Conservation (phyloP, 345 rosid genomes). For the Moricandia arvensis region DNA sequence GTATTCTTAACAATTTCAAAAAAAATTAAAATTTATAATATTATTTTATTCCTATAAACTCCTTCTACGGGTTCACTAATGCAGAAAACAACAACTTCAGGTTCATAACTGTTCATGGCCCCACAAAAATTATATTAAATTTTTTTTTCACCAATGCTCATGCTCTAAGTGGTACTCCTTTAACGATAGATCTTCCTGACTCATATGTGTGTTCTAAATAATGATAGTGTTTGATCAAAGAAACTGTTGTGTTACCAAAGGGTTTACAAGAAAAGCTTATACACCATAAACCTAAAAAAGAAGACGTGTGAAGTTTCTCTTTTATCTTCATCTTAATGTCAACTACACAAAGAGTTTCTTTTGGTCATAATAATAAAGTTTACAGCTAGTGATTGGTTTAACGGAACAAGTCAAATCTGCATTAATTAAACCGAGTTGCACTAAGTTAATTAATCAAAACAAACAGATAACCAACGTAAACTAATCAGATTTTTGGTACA, state of each 20-base stretch:
- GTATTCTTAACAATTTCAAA: too few species aligned
- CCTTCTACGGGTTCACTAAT: too few species aligned
- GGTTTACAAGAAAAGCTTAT: background rate
- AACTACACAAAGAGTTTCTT: background rate
- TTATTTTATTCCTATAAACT: too few species aligned
- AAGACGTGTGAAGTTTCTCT: background rate
- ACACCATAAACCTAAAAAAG: background rate
- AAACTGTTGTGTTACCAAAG: background rate
- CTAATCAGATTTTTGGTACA: background rate
- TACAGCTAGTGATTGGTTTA: background rate
- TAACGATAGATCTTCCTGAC: background rate
- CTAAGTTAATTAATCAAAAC: background rate
- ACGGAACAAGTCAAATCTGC: slow-evolving; percentile 3
- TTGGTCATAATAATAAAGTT: background rate
- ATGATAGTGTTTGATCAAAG: background rate
- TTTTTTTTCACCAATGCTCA: too few species aligned
- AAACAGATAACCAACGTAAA: background rate
- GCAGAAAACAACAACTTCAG: too few species aligned
- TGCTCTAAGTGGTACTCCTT: background rate
- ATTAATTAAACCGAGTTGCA: background rate
- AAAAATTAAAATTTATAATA: too few species aligned
- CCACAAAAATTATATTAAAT: too few species aligned
- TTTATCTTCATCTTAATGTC: background rate
- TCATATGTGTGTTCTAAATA: background rate
- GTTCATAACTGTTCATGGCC: too few species aligned